A percentile compares a stretch with the other conserved stretches of the same genome.
These are phyloP conservation scores for Citrus australasica DNA, from an alignment of 345 rosid species.

Conservation along the genomic window DNA sequence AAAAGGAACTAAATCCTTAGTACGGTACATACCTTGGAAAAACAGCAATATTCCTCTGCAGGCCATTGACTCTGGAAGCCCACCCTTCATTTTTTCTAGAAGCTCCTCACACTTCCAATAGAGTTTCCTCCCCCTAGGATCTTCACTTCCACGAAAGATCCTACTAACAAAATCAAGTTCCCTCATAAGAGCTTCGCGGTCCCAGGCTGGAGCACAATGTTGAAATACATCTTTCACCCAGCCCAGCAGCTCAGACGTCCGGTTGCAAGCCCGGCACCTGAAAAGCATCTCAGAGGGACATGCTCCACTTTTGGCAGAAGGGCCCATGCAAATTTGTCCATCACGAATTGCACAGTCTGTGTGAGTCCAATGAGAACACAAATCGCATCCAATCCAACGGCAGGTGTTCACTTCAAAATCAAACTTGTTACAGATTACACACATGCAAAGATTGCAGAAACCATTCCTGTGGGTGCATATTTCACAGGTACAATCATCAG, in stretches of 20 bases:
- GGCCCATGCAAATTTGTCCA: conserved; percentile 75
- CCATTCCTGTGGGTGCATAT: conserved; percentile 79
- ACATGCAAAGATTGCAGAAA: conserved; percentile 97
- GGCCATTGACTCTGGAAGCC: conserved; percentile 63
- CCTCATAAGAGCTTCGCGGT: conserved; percentile 70
- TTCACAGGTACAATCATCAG: conserved; percentile 86
- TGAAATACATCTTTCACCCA: conserved; percentile 98
- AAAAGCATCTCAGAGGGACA: conserved; percentile 88
- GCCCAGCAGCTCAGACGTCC: conserved; percentile 88
- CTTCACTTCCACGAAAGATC: conserved; percentile 91
- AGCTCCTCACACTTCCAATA: conserved; percentile 92
- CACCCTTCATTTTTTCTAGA: conserved; percentile 77
- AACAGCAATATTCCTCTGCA: conserved; percentile 70
- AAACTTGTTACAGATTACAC: conserved; percentile 93
- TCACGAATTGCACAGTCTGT: conserved; percentile 96
- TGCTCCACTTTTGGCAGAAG: conserved; percentile 61
- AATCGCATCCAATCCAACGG: conserved; percentile 98
- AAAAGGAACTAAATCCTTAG: background rate
- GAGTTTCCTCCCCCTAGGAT: conserved; percentile 75
- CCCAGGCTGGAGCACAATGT: conserved; percentile 95
- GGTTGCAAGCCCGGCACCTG: conserved; percentile 81
- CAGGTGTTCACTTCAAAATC: conserved; percentile 95
- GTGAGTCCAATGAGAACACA: conserved; percentile 98
- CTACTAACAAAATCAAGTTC: conserved; percentile 89
- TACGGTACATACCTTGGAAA: conserved; percentile 67